phyloP scores from a whole-genome alignment of 2,329 filamentous ascomycete genomes.

The Stachybotrys chartarum region DNA sequence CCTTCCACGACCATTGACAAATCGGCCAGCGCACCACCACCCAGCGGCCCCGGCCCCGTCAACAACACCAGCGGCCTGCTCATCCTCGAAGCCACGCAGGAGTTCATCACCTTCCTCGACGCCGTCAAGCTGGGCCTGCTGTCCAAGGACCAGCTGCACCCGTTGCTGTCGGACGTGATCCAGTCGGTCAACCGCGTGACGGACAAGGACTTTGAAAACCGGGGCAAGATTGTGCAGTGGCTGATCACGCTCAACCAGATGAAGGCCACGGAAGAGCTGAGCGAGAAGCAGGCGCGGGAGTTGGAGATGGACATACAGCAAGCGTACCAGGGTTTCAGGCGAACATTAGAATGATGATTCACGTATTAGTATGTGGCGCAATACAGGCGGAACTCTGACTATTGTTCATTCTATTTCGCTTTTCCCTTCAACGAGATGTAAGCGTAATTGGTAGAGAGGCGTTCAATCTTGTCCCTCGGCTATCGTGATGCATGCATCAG shows the following conservation, averaged over 20 bases:
- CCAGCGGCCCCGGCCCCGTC: conserved; percentile 32
- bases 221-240: conserved; percentile 98
- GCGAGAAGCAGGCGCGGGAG: conserved; percentile 80
- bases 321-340: conserved; percentile 91
- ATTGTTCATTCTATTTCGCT: too few species aligned
- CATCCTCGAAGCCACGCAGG: conserved; percentile 87
- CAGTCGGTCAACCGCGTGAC: conserved; percentile 97
- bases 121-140: conserved; percentile 86
- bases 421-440: too few species aligned
- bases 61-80: conserved; percentile 54
- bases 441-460: too few species aligned
- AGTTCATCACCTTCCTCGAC: conserved; percentile 97
- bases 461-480: too few species aligned
- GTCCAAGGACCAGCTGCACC: conserved; percentile 95
- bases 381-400: neutral
- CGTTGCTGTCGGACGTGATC: conserved; percentile 88
- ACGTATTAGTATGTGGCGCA: neutral
- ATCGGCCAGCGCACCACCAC: conserved; percentile 36
- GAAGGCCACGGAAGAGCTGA: conserved; percentile 87
- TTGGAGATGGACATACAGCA: conserved; percentile 89
- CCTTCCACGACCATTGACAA: conserved; percentile 70
- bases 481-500: conserved; percentile 26
- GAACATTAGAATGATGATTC: conserved; percentile 50
- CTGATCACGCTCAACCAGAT: conserved; percentile 96
- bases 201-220: conserved; percentile 87